phyloP scores from a whole-genome alignment of 2,329 filamentous ascomycete genomes.

The Botrytis tulipae region DNA sequence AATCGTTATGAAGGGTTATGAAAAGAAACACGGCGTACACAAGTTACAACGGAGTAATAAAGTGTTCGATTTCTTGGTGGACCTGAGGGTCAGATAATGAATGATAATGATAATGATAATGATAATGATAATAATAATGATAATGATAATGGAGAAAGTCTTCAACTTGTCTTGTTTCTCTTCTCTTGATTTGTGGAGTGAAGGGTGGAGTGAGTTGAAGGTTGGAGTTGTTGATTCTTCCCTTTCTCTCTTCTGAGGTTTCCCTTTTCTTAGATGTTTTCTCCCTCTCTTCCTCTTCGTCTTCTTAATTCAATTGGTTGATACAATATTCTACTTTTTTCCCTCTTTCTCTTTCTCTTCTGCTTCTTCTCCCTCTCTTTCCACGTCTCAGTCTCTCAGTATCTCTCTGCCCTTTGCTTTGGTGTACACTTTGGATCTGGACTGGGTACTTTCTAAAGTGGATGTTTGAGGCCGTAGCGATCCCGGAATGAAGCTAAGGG shows the following conservation, averaged over 20 bases:
- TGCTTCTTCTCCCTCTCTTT: not conserved
- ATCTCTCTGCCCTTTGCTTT: not conserved
- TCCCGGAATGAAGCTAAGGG: not conserved
- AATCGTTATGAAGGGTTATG: not conserved
- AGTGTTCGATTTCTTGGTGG: not conserved
- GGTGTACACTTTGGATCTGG: not conserved
- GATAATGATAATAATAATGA: not conserved
- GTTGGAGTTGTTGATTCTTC: not conserved
- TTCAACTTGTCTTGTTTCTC: slow-evolving; percentile 1
- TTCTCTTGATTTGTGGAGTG: slow-evolving; percentile 5
- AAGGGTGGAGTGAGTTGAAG: not conserved
- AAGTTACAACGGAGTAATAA: not conserved
- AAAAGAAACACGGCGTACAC: not conserved
- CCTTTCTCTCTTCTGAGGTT: not conserved
- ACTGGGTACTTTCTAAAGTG: slow-evolving; percentile 1
- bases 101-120: not conserved
- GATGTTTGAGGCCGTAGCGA: slow-evolving; percentile 9
- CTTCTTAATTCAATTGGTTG: not conserved
- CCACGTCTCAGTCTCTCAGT: not conserved
- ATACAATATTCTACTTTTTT: not conserved
- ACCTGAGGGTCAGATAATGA: not conserved
- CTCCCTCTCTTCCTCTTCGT: not conserved
- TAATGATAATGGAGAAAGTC: not conserved
- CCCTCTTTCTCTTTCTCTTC: not conserved
- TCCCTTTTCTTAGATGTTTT: not conserved